Evolutionary conservation across 805 yeast species (phyloP), one percentile per base, ranked within the genome.

Genomic region (Yarrowia sp.): DNA sequence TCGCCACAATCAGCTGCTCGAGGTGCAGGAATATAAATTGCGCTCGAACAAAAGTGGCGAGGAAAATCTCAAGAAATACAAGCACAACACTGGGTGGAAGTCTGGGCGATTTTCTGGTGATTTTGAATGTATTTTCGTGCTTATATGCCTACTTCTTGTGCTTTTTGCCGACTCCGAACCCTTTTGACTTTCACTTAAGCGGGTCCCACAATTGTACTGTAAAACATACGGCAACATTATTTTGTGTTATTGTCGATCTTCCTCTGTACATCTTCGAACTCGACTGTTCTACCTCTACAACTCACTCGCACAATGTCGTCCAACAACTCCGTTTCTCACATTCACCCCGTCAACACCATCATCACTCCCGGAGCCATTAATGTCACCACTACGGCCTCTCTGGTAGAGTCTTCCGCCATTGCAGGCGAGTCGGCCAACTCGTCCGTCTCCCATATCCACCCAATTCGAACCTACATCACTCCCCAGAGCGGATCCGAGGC

Each of bases 1-100:
- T 29, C 51, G 51, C 51, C 51, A 27, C 36, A 44, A 44, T 44
- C 51, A 44, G 51, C 35, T 44, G 51, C 49, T 44, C 21, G 4
- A 44, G 25, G 51, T 44, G 51, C 51, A 44, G 33, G 35, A 44
- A 6, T 12, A 16, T 5, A 16, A 44, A 6, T 44, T 27, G 35
- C 51, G 51, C 51, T 44, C 16, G 33, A 44, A 19, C 24, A 14
- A 22, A 5, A 7, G 29, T 42, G 32, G 47, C 14, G 13, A 1
- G 8, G 29, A 4, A 1, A 12, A 7, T 9, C 8, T 1, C 8
- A 12, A 6, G 29, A 7, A 27, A n/a, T n/a, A n/a, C n/a, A n/a
- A n/a, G n/a, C n/a, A n/a, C n/a, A n/a, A n/a, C n/a, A n/a, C n/a
- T n/a, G n/a, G n/a, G n/a, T n/a, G n/a, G n/a, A n/a, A n/a, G n/a